Evolutionary conservation across 192 early-diverging fungal genomes (phyloP).

Genomic region (Coemansia sp.): DNA sequence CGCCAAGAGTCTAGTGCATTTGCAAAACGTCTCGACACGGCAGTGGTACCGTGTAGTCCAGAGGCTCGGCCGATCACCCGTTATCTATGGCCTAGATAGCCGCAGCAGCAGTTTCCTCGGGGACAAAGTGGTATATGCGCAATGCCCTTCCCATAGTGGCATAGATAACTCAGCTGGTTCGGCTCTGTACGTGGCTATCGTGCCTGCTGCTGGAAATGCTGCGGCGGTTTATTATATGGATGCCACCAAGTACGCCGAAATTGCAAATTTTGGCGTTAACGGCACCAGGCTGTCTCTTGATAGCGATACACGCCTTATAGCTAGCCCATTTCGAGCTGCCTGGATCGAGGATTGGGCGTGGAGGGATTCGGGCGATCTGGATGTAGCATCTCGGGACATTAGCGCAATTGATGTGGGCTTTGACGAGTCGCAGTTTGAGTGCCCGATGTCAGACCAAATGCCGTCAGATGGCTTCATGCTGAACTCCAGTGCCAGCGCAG

Average conservation of each 20-base stretch:
- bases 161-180: not conserved
- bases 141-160: not conserved
- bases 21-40: not conserved
- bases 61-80: not conserved
- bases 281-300: not conserved
- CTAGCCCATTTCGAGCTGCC: conserved; percentile 9
- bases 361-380: conserved; percentile 3
- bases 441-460: not conserved
- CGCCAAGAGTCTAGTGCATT: not conserved
- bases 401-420: conserved; percentile 28
- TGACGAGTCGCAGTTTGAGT: conserved; percentile 15
- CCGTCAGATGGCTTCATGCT: not conserved
- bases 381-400: conserved; percentile 4
- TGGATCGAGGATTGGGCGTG: conserved; percentile 47
- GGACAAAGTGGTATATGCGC: not conserved
- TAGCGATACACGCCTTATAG: not conserved
- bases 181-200: conserved; percentile 14
- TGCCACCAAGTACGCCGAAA: conserved; percentile 2
- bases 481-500: not conserved
- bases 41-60: conserved; percentile 6
- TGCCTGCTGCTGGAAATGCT: conserved; percentile 4
- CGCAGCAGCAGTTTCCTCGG: not conserved
- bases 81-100: not conserved
- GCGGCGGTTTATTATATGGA: conserved; percentile 26
- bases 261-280: not conserved